Evolutionary conservation across 164 flowering plant species (phyloP).

Genomic region (Umbilicus rupestris): DNA sequence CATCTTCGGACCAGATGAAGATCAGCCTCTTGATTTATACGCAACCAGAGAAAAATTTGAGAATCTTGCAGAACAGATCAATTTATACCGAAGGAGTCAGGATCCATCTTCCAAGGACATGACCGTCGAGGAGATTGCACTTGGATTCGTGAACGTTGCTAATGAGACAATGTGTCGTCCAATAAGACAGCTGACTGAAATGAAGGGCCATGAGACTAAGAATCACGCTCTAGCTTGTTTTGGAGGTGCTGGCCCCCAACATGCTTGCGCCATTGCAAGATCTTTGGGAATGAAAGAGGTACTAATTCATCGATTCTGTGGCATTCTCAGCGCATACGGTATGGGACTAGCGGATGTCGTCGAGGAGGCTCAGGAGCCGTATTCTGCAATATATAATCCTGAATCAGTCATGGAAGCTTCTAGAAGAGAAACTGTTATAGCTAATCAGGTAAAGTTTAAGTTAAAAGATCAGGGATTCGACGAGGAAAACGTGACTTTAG

Average conservation of each 20-base stretch:
- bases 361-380: conserved; percentile 94
- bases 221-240: conserved; percentile 96
- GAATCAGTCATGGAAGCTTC: conserved; percentile 56
- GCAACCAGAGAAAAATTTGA: conserved; percentile 66
- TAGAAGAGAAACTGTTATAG: conserved; percentile 44
- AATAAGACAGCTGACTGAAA: conserved; percentile 88
- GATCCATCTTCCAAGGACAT: conserved; percentile 65
- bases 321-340: conserved; percentile 95
- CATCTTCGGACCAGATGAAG: conserved; percentile 85
- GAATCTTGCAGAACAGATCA: conserved; percentile 61
- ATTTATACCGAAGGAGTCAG: conserved; percentile 64
- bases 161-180: conserved; percentile 99
- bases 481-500: conserved; percentile 49
- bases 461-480: conserved; percentile 65
- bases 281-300: conserved; percentile 93
- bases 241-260: conserved; percentile 99
- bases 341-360: conserved; percentile 98
- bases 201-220: conserved; percentile 97
- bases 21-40: conserved; percentile 65
- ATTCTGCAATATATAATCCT: conserved; percentile 64
- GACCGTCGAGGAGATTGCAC: conserved; percentile 90
- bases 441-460: conserved; percentile 54
- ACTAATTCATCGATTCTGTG: conserved; percentile 82
- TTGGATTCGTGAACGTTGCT: conserved; percentile 93
- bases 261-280: conserved; percentile 94